Conservation (phyloP, 495 filamentous ascomycete species). For the Aspergillus asperescens region DNA sequence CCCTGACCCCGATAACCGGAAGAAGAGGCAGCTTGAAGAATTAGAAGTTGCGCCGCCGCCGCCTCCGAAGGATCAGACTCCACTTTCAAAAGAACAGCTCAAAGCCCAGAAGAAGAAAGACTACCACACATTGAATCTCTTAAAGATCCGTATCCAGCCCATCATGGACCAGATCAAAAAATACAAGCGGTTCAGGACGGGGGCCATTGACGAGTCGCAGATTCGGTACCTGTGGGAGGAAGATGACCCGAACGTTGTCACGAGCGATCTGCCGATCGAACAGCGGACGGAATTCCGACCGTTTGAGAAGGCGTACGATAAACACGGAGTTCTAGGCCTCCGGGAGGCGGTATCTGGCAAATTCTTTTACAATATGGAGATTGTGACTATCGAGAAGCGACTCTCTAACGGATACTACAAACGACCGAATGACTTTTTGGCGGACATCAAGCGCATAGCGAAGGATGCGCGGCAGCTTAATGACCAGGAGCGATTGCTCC, state of each 20-base stretch:
- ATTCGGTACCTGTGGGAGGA: slow-evolving; percentile 81
- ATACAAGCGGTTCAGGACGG: slow-evolving; percentile 77
- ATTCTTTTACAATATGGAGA: slow-evolving; percentile 91
- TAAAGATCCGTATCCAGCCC: slow-evolving; percentile 83
- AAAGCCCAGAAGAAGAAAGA: slow-evolving; percentile 77
- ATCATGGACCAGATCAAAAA: slow-evolving; percentile 93
- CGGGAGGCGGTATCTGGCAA: slow-evolving; percentile 65
- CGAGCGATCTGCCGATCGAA: slow-evolving; percentile 63
- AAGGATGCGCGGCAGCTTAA: slow-evolving; percentile 73
- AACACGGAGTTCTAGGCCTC: slow-evolving; percentile 66
- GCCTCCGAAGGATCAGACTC: slow-evolving; percentile 51
- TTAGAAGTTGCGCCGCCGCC: slow-evolving; percentile 71
- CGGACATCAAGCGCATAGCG: slow-evolving; percentile 74
- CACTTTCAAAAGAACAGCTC: slow-evolving; percentile 65
- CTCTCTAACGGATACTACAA: slow-evolving; percentile 94
- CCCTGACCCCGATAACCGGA: slow-evolving; percentile 77
- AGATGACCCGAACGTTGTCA: slow-evolving; percentile 71
- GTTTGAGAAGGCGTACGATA: slow-evolving; percentile 68
- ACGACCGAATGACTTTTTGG: slow-evolving; percentile 76
- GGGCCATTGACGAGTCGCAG: slow-evolving; percentile 64
- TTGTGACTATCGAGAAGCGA: slow-evolving; percentile 88
- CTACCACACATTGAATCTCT: slow-evolving; percentile 67
- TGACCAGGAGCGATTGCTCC: slow-evolving; percentile 71
- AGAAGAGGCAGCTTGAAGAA: slow-evolving; percentile 72
- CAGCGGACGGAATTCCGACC: slow-evolving; percentile 56